A percentile compares a stretch with the other conserved stretches of the same genome.
phyloP scores from a whole-genome alignment of 1,284 basidiomycete species.

The Apiotrichum akiyoshidainum region DNA sequence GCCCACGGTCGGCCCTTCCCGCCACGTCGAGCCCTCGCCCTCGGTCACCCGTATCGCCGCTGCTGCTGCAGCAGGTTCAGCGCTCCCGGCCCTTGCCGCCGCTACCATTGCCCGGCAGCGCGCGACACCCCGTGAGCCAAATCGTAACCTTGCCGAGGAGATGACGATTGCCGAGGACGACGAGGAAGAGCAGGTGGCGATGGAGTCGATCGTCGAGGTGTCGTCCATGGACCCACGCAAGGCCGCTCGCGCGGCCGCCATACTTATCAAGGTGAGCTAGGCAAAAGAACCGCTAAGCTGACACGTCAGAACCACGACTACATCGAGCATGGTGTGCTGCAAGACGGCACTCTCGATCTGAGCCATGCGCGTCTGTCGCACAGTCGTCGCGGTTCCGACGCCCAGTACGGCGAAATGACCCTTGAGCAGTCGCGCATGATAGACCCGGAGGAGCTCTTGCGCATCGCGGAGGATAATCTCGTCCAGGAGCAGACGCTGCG shows the following conservation, averaged over 20 bases:
- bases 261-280: slow-evolving; percentile 68
- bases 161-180: slow-evolving; percentile 13
- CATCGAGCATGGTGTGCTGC: slow-evolving; percentile 59
- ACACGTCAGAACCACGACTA: slow-evolving; percentile 72
- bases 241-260: slow-evolving; percentile 83
- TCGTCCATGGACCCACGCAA: slow-evolving; percentile 73
- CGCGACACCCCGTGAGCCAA: background rate
- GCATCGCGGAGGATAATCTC: slow-evolving; percentile 12
- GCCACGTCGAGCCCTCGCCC: background rate
- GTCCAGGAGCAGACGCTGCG: background rate
- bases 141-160: slow-evolving; percentile 13
- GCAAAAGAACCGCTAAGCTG: background rate
- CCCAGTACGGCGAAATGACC: slow-evolving; percentile 9
- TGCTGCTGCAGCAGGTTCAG: background rate
- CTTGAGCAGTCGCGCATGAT: slow-evolving; percentile 28
- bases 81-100: background rate
- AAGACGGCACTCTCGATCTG: slow-evolving; percentile 14
- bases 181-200: slow-evolving; percentile 19
- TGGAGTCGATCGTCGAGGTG: slow-evolving; percentile 62
- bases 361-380: slow-evolving; percentile 9
- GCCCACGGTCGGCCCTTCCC: background rate
- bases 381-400: slow-evolving; percentile 1
- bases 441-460: slow-evolving; percentile 40
- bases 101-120: background rate
- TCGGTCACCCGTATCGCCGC: background rate